Conservation (phyloP, 2,329 filamentous ascomycete species). For the Cercospora zeae-maydis region DNA sequence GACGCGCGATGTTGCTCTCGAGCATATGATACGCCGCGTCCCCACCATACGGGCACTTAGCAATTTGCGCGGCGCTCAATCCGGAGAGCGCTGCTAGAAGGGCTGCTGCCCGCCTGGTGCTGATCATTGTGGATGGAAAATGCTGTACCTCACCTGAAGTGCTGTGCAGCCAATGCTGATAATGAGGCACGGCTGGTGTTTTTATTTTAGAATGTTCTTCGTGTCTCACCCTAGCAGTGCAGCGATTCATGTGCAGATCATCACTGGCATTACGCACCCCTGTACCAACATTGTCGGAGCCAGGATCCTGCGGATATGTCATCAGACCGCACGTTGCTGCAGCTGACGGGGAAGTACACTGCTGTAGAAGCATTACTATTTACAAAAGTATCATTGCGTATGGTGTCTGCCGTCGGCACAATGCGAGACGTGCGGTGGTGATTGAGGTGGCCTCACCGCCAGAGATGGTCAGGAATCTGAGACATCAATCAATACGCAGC, state of each 20-base stretch:
- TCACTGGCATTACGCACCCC: neutral
- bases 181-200: too few relatives aligned
- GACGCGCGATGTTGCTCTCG: slow-evolving; percentile 33
- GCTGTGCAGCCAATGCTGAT: neutral
- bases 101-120: neutral
- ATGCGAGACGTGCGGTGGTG: too few relatives aligned
- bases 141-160: neutral
- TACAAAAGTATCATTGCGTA: too few relatives aligned
- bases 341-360: neutral
- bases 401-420: too few relatives aligned
- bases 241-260: neutral
- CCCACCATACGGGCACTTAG: slow-evolving; percentile 11
- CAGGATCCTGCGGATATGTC: neutral
- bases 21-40: slow-evolving; percentile 30
- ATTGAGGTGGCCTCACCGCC: too few relatives aligned
- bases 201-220: neutral
- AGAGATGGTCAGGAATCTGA: too few relatives aligned
- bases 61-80: neutral
- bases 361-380: neutral
- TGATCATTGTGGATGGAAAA: neutral
- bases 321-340: neutral
- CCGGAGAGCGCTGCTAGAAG: neutral
- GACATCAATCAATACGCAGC: too few relatives aligned
- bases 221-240: neutral
- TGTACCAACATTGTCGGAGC: neutral